Base-by-base conservation (phyloP, 148 eudicot genomes). In the Tetragonia tetragonoides region DNA sequence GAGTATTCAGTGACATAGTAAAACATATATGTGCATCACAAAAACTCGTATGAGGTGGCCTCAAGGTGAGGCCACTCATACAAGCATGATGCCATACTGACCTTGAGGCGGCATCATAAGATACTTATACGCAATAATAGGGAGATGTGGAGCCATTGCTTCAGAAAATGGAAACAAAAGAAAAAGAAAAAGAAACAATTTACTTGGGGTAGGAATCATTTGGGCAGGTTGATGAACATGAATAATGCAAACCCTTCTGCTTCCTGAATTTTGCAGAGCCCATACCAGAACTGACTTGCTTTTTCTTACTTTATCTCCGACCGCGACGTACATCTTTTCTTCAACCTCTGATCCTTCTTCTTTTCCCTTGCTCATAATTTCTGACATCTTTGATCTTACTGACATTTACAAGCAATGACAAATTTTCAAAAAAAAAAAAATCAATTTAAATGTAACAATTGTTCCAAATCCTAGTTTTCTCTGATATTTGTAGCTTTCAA, bases 181-280 rank as follows among this genome's bases (percentile, higher is more conserved):
- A 57, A 8, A 65, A 38, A 16, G 20, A 38, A 37, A 28, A 59
- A 15, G 3, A 23, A 24, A 21, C 0, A 28, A 7, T 37, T 81
- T 79, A 85, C 87, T 61, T 70, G 79, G 77, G 41, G 80, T 85
- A 15, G 87, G 82, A 47, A 85, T 73, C 70, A 57, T 79, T 67
- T 73, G 79, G 20, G 78, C 73, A 59, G 81, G 87, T 65, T 79
- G 73, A 82, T 82, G 85, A 85, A 84, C 87, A 78, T 81, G 73
- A 73, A 81, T 1, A 6, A 81, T 69, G 72, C 87, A 81, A 28
- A 84, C 74, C 21, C 57, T 73, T 68, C 64, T 78, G 11, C 82
- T 84, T 20, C 75, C 65, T 23, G 80, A 81, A 40, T 67, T 78
- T 38, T 84, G 82, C 24, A 84, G 38, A 68, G 79, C 81, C 87